These are phyloP conservation scores for Chiua virens DNA, from an alignment of 768 basidiomycete genomes.

Conservation along the genomic window DNA sequence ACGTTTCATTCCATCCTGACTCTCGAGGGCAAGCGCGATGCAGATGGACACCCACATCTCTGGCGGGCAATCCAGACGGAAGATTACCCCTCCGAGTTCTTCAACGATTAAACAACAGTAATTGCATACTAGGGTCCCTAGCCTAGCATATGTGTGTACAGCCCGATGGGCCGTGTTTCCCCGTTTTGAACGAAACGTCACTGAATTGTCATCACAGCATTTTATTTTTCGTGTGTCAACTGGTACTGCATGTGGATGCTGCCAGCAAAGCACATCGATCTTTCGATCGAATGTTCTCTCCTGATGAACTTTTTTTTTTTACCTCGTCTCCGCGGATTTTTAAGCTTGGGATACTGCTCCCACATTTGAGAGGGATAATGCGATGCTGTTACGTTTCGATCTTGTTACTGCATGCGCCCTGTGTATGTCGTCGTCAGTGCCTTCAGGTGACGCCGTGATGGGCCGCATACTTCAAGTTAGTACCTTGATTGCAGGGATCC, in stretches of 20 bases:
- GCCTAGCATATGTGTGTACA: background rate
- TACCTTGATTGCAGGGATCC: conserved; percentile 1
- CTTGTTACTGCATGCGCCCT: background rate
- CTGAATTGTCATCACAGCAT: conserved; percentile 12
- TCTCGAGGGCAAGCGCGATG: conserved; percentile 51
- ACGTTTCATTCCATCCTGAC: conserved; percentile 70
- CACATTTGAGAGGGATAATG: conserved; percentile 4
- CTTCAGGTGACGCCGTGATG: background rate
- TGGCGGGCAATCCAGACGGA: conserved; percentile 66
- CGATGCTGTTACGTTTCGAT: conserved; percentile 7
- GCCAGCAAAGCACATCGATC: conserved; percentile 2
- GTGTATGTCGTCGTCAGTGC: background rate
- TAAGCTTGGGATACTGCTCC: conserved; percentile 1
- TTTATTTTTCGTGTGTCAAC: background rate
- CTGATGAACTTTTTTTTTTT: background rate
- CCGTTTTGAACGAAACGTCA: conserved; percentile 18
- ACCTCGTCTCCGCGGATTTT: conserved; percentile 10
- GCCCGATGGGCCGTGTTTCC: background rate
- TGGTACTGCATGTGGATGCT: background rate
- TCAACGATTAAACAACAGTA: conserved; percentile 22
- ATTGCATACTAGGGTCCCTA: background rate
- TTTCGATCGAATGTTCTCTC: background rate
- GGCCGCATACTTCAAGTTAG: background rate
- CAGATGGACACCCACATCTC: conserved; percentile 48
- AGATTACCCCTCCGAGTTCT: conserved; percentile 49